Evolutionary conservation across 2,329 filamentous ascomycete genomes (phyloP).

Genomic region (Epichloe sibirici): DNA sequence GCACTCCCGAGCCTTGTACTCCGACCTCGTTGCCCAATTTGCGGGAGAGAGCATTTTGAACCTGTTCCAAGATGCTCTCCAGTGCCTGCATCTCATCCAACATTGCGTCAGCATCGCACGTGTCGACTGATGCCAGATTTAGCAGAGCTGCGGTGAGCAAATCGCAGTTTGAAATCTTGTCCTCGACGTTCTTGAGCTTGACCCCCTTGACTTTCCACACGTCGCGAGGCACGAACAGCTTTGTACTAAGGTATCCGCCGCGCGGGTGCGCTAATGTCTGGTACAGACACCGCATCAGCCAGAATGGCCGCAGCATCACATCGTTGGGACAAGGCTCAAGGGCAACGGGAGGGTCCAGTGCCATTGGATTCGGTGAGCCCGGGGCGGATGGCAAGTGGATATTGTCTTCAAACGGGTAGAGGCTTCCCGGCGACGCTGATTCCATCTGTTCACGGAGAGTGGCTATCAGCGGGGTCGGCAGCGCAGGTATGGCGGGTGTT

Average conservation of each 20-base stretch:
- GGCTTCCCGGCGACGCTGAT: constrained; percentile 49
- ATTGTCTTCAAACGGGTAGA: constrained; percentile 74
- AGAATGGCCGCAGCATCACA: constrained; percentile 84
- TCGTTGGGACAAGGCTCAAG: constrained; percentile 89
- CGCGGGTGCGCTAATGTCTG: constrained; percentile 85
- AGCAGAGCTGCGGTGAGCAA: constrained; percentile 77
- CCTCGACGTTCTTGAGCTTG: constrained; percentile 81
- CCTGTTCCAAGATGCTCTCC: constrained; percentile 75
- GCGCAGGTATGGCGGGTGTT: constrained; percentile 39
- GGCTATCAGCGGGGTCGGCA: constrained; percentile 56
- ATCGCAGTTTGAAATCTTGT: constrained; percentile 89
- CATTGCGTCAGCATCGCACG: constrained; percentile 79
- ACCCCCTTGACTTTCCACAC: constrained; percentile 91
- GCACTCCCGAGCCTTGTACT: constrained; percentile 54
- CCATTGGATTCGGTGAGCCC: constrained; percentile 52
- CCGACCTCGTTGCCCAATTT: constrained; percentile 92
- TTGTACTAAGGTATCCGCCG: constrained; percentile 83
- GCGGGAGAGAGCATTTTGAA: constrained; percentile 62
- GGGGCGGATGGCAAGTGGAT: constrained; percentile 57
- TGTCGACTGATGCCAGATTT: constrained; percentile 75
- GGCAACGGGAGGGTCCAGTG: constrained; percentile 55
- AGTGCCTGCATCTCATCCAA: constrained; percentile 89
- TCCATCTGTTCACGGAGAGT: constrained; percentile 47
- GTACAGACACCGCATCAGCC: constrained; percentile 91
- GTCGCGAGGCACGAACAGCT: constrained; percentile 83